Conservation (phyloP, 1,284 basidiomycete species). For the Heterobasidion occidentale region DNA sequence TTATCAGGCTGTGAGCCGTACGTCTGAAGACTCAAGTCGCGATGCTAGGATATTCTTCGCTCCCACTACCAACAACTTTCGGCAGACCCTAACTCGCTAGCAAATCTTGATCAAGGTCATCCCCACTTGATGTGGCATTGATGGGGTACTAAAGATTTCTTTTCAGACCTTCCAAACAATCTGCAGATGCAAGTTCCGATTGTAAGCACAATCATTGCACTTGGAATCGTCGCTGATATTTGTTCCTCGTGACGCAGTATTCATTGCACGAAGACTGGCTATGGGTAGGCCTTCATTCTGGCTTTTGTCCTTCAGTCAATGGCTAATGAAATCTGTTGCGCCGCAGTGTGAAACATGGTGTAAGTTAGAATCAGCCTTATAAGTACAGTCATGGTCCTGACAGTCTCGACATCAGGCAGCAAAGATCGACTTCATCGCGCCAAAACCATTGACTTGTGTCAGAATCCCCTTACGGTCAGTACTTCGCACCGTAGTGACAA, state of each 20-base stretch:
- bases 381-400: constrained; percentile 11
- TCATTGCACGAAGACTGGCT: constrained; percentile 89
- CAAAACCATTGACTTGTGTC: constrained; percentile 90
- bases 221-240: constrained; percentile 1
- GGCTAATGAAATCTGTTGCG: not conserved
- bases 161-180: constrained; percentile 84
- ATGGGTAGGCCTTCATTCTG: constrained; percentile 54
- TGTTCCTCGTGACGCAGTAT: constrained; percentile 37
- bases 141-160: not conserved
- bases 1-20: constrained; percentile 4
- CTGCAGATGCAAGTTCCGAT: constrained; percentile 85
- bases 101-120: constrained; percentile 96
- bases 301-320: not conserved
- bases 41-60: constrained; percentile 74
- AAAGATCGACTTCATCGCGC: constrained; percentile 75
- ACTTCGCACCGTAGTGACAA: not conserved
- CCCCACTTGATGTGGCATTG: constrained; percentile 1
- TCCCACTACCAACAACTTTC: constrained; percentile 91
- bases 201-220: constrained; percentile 35
- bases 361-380: constrained; percentile 27
- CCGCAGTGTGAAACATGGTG: constrained; percentile 81
- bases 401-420: constrained; percentile 39
- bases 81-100: constrained; percentile 87
- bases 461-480: constrained; percentile 84
- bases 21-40: not conserved